Evolutionary conservation across 108 stramenopile genomes (phyloP), one percentile per base, ranked within the genome.

Genomic region (Phaeodactylum tricornutum): DNA sequence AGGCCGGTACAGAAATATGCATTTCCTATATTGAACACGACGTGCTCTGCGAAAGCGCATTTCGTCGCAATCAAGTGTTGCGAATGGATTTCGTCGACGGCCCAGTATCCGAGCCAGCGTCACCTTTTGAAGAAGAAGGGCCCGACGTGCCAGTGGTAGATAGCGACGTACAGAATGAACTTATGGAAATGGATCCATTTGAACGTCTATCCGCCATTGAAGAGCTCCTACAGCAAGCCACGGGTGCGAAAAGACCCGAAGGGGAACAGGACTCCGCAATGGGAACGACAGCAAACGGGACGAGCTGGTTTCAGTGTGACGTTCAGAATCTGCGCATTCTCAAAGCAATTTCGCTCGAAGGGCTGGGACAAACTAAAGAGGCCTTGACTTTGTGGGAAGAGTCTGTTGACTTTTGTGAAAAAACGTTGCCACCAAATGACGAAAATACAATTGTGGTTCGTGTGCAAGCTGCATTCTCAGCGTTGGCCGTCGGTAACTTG

Each of bases 21-120:
- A 78, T 87, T 17, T 74, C 72, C 48, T 87, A 87, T 30, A 58
- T 87, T 16, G 85, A 87, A 56, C 80, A 81, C 30, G 85, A 87
- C 29, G 41, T 79, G 4, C 47, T 87, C 15, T 87, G 85, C 40
- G 85, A 87, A 50, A 61, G 33, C 40, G 23, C 74, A 1, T 59
- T 56, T 19, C 62, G 58, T 48, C 64, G 78, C 30, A 80, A 77
- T 38, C 41, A 37, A 17, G 43, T 82, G 56, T 60, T 87, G 43
- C 61, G 67, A 26, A 63, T 87, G 64, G 80, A 87, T 55, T 82
- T 87, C 57, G 32, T 47, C 14, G 57, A 59, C 36, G 64, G 48
- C 25, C 29, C 54, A 51, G 37, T 36, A 8, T 7, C 11, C 12
- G 29, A 3, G 7, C 25, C 48, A 11, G 48, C 7, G 7, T 23